Base-by-base conservation (phyloP, 2,329 filamentous ascomycete species). In the Colletotrichum sp. region DNA sequence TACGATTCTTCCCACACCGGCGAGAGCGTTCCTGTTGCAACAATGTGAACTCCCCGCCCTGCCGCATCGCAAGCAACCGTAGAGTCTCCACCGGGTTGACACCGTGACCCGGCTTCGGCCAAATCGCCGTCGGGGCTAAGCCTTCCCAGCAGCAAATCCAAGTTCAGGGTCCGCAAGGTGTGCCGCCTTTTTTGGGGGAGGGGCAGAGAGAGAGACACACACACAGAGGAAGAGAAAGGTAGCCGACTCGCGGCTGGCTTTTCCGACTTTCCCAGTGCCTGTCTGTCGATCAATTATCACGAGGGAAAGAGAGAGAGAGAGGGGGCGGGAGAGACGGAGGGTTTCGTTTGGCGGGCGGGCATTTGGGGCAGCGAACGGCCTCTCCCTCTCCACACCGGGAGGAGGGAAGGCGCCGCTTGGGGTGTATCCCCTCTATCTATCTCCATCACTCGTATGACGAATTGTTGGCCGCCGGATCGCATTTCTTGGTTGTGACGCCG, bases 21-120 rank as follows among this genome's bases (percentile, higher is more conserved):
- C 72, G 69, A 62, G 21, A 72, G 55, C 32, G 67, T n/a, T 32
- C 26, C 67, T 70, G 67, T 70, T 70, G 57, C 57, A 49, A 70
- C 67, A 24, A 36, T 36, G 15, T 36, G 15, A 36, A n/a, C 64
- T 76, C 73, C 36, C 73, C 73, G 63, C 69, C 69, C 55, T 68
- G 36, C 72, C 69, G 55, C 69, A 72, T 63, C 39, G 26, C 52
- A 63, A 49, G 39, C 39, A 49, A 49, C 39, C 39, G 9, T 15
- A 57, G 5, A 16, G 39, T 68, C 69, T 34, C 73, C 73, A 76
- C 69, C 55, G 8, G 26, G 13, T 67, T 64, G 63, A 55, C 73
- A 72, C 63, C 32, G 63, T 59, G 57, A 76, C 70, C 39, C 63
- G 44, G 69, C 44, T 59, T 69, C 57, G 57, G 64, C 63, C 32